phyloP scores from a whole-genome alignment of 495 filamentous ascomycete genomes.

The Xylaria sp. region DNA sequence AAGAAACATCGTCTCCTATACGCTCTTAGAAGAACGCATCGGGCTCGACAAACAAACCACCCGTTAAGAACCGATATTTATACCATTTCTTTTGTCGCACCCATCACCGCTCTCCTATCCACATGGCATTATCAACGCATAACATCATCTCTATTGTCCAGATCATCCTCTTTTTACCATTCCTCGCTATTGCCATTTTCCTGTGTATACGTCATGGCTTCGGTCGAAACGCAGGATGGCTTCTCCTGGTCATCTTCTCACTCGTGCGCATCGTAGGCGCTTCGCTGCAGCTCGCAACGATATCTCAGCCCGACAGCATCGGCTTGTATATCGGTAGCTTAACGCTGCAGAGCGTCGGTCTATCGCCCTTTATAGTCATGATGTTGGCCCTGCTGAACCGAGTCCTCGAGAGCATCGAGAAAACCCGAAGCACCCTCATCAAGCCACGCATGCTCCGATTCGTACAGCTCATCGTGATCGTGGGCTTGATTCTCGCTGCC shows the following conservation, averaged over 20 bases:
- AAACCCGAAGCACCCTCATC: slow-evolving; percentile 28
- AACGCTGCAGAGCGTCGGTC: slow-evolving; percentile 41
- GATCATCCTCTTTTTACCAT: slow-evolving; percentile 40
- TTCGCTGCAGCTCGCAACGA: slow-evolving; percentile 44
- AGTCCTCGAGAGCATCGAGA: slow-evolving; percentile 35
- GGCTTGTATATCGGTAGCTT: slow-evolving; percentile 37
- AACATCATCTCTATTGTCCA: slow-evolving; percentile 45
- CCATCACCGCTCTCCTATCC: background rate
- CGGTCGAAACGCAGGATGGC: slow-evolving; percentile 42
- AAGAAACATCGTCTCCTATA: slow-evolving; percentile 4
- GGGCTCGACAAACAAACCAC: background rate
- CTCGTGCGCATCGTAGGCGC: slow-evolving; percentile 43
- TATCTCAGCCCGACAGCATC: slow-evolving; percentile 41
- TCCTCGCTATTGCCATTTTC: slow-evolving; percentile 38
- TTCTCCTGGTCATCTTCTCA: slow-evolving; percentile 45
- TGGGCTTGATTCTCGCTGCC: slow-evolving; percentile 41
- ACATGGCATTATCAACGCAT: slow-evolving; percentile 36
- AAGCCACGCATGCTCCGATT: slow-evolving; percentile 33
- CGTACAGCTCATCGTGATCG: slow-evolving; percentile 37
- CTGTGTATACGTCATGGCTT: slow-evolving; percentile 45
- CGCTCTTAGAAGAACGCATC: background rate
- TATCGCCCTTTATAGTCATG: slow-evolving; percentile 44
- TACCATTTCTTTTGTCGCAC: background rate
- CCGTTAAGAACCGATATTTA: background rate
- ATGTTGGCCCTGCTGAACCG: slow-evolving; percentile 41